These are phyloP conservation scores for Lumnitzera racemosa DNA, from an alignment of 345 rosid species.

Conservation along the genomic window DNA sequence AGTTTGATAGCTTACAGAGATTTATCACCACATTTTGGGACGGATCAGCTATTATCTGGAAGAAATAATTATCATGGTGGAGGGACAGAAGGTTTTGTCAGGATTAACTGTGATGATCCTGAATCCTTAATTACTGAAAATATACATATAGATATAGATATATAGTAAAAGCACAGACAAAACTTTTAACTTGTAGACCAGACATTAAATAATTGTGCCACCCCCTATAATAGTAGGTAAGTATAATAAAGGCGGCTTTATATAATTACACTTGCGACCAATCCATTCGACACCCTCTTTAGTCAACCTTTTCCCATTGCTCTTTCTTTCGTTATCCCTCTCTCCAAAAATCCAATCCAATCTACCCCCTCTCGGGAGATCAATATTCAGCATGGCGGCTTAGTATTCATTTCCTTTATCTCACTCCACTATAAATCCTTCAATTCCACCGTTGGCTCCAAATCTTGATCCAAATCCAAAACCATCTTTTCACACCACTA, in stretches of 20 bases:
- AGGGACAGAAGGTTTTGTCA: too few species aligned
- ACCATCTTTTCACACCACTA: background rate
- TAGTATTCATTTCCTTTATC: too few species aligned
- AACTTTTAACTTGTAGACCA: background rate
- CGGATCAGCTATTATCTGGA: too few species aligned
- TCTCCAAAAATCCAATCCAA: background rate
- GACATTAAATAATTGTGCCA: constrained; percentile 16
- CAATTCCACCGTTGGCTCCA: background rate
- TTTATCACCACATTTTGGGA: too few species aligned
- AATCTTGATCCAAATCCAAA: background rate
- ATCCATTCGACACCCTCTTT: constrained; percentile 9
- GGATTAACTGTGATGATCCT: too few species aligned
- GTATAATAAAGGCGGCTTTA: constrained; percentile 47
- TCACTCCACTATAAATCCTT: constrained; percentile 4
- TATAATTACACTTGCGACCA: constrained; percentile 3
- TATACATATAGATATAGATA: too few species aligned
- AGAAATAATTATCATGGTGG: too few species aligned
- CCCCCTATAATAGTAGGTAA: constrained; percentile 14
- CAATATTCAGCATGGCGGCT: too few species aligned
- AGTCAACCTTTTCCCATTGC: constrained; percentile 10
- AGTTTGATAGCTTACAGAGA: too few species aligned
- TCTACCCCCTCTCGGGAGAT: too few species aligned
- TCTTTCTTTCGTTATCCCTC: constrained; percentile 1
- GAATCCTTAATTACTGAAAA: too few species aligned
- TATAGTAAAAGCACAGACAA: background rate